Evolutionary conservation across 495 filamentous ascomycete genomes (phyloP), one percentile per base, ranked within the genome.

Genomic region (Penicillium fimorum): DNA sequence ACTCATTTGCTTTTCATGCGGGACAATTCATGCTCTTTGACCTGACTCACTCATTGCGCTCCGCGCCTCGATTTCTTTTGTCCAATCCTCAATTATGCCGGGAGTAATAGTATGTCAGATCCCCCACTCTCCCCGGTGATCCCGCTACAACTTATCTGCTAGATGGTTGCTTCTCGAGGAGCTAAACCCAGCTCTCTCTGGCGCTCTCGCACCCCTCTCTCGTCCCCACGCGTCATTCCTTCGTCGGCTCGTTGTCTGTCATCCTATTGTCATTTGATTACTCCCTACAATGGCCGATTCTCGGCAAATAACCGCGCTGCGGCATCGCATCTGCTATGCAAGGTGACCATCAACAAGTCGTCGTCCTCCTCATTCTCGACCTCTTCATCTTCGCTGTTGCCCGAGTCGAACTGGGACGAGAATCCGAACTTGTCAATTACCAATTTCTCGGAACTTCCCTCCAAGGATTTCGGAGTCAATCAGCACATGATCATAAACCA

Each of bases 401-500:
- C 66, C 8, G 66, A 73, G 1, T 56, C 74, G 4, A 82, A 84
- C 64, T 96, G 92, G 92, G 92, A 96, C 57, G 83, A 90, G 18
- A 86, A 92, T 56, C 86, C 86, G 3, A 79, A 92, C 64, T 81
- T 84, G 33, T 78, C 84, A 42, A 89, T 95, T 59, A 84, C 87
- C 38, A 79, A 83, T 20, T 96, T 96, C 76, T 84, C 86, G n/a
- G 82, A 96, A 61, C 84, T 96, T 10, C 92, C 92, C 0, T 88
- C 92, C 52, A 80, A 83, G 57, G 88, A 92, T 60, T 97, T 97
- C 64, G 94, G 95, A 13, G 86, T 90, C 58, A 98, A 97, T 63
- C 95, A 97, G 65, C 88, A 96, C 65, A 96, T 97, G 74, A 78
- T 89, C 17, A 92, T 97, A 64, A 92, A 96, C 70, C 84, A 90